Evolutionary conservation across 2,329 filamentous ascomycete species (phyloP), one percentile per base, ranked within the genome.

Genomic region (Fusarium nodosum): DNA sequence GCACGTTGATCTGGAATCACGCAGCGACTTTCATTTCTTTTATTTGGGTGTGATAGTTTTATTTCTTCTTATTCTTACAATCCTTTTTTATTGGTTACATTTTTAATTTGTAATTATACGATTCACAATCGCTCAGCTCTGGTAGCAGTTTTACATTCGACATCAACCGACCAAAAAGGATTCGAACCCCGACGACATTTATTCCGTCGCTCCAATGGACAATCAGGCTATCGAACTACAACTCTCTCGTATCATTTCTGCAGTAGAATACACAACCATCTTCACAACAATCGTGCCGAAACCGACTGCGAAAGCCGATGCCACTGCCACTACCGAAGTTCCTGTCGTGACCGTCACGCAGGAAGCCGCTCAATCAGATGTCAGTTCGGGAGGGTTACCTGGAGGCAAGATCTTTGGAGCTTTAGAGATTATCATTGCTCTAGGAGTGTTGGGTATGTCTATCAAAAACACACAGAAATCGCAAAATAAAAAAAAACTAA

Each of bases 241-340:
- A 56, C 42, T 74, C 16, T 74, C 72, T 0, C 66, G 69, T 6
- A 50, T 74, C 24, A 66, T 74, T 8, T 73, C 69, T 5, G 72
- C 72, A 2, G 45, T 60, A 10, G 71, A 73, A 47, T 51, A 61
- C 18, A 74, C 72, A 2, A 74, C 72, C 9, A 59, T 74, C 7
- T 74, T 68, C 30, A 74, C 72, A 3, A 53, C 72, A 2, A 74
- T 74, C 28, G 63, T 69, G 7, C 72, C 72, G 1, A 60, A 51
- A 3, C 48, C 47, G 12, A 62, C 68, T 3, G 48, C 58, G 4
- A 34, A 64, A 24, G 55, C 51, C 24, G 60, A 57, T 7, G 41
- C 54, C 18, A 54, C 66, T 3, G 46, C 56, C 7, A 58, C 47
- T 22, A 28, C 42, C 13, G 36, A 46, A 5, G 34, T 44, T 1